Evolutionary conservation across 2,329 filamentous ascomycete species (phyloP), one percentile per base, ranked within the genome.

Genomic region (Daldinia sp.): DNA sequence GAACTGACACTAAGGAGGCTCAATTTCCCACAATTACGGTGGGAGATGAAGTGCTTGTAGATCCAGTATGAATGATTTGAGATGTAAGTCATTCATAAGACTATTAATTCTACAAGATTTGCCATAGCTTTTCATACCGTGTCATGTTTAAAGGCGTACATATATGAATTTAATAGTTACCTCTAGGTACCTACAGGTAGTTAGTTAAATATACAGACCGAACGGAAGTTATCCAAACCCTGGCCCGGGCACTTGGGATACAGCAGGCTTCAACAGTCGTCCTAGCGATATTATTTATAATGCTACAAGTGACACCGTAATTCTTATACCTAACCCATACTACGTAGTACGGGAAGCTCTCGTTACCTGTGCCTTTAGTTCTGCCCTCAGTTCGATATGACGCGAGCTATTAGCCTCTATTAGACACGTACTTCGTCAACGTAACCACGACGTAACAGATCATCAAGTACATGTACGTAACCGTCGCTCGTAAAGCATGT

Each of bases 21-120:
- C 80, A 81, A 68, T 79, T 73, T 65, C 82, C 83, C 23, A 85
- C 82, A 1, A 84, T 89, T 60, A 75, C 78, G 57, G 81, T 89
- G 23, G 87, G 87, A 23, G 86, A 89, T 23, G 72, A 68, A 39
- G 74, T 78, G 30, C 33, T 71, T 4, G 70, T 77, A 30, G 74
- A 77, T 60, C 69, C 72, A 44, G 20, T 56, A 12, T 54, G 7
- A 51, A 20, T 6, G 10, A 53, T 28, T 74, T 42, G 61, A 18
- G 10, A 53, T 28, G 72, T 46, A 60, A 12, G 18, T 5, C 7
- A 30, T 30, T 56, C 0, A 10, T n/a, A 51, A 12, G 4, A 10
- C 6, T 18, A 51, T 30, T 10, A 10, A n/a, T 18, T 6, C 26
- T 33, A 30, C 28, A n/a, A 33, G 26, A 6, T 33, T 6, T 4